phyloP scores from a whole-genome alignment of 495 filamentous ascomycete genomes.

The Penicillium herquei region DNA sequence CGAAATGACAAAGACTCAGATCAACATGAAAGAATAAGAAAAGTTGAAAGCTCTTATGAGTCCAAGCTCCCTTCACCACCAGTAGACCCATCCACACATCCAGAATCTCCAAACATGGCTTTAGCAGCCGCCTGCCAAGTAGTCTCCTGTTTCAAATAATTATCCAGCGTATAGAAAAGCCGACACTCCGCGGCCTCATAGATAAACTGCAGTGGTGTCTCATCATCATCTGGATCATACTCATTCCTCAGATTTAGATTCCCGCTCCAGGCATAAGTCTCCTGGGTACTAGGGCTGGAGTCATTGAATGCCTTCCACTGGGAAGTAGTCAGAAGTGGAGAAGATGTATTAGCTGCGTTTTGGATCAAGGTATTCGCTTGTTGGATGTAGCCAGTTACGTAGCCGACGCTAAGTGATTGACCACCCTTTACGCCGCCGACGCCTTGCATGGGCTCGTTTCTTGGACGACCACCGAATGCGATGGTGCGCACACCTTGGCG shows the following conservation, averaged over 20 bases:
- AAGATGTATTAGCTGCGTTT: constrained; percentile 18
- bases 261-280: constrained; percentile 24
- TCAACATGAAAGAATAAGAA: neutral
- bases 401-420: constrained; percentile 23
- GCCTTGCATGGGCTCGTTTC: constrained; percentile 57
- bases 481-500: constrained; percentile 58
- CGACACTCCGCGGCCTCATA: constrained; percentile 41
- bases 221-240: constrained; percentile 27
- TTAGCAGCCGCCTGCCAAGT: constrained; percentile 29
- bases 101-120: constrained; percentile 25
- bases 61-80: constrained; percentile 24
- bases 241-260: constrained; percentile 28
- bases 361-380: constrained; percentile 19
- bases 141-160: constrained; percentile 24
- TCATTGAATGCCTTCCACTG: constrained; percentile 35
- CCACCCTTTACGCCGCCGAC: constrained; percentile 60
- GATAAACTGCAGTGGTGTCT: constrained; percentile 35
- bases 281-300: constrained; percentile 16
- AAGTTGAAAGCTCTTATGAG: neutral
- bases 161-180: constrained; percentile 35
- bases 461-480: constrained; percentile 59
- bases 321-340: constrained; percentile 26
- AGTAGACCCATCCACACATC: constrained; percentile 29
- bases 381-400: constrained; percentile 35
- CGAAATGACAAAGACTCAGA: neutral